phyloP scores from a whole-genome alignment of 352 stramenopile species.

The Pythium plurisporium region DNA sequence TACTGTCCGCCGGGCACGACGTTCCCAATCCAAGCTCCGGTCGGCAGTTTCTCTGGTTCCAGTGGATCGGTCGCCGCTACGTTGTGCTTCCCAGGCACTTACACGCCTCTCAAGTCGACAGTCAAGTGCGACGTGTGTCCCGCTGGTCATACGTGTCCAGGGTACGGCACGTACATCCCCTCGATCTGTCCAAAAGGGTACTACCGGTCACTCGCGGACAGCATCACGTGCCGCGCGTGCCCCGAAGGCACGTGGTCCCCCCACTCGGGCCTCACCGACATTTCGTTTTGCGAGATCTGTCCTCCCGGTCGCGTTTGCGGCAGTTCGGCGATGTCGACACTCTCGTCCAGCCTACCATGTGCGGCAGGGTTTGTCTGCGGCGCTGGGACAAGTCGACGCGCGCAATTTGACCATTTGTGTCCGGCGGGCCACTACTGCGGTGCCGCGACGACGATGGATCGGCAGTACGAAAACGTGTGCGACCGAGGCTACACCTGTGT shows the following conservation, averaged over 20 bases:
- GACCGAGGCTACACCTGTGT: constrained; percentile 86
- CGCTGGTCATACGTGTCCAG: constrained; percentile 90
- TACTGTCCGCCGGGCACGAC: constrained; percentile 92
- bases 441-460: constrained; percentile 67
- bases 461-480: constrained; percentile 89
- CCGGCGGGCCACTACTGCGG: constrained; percentile 90
- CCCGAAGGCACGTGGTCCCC: constrained; percentile 93
- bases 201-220: constrained; percentile 94
- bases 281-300: constrained; percentile 95
- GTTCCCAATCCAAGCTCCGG: constrained; percentile 85
- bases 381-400: constrained; percentile 85
- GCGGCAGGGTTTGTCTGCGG: constrained; percentile 93
- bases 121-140: constrained; percentile 91
- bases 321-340: constrained; percentile 82
- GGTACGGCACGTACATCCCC: constrained; percentile 96
- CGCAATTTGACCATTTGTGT: constrained; percentile 92
- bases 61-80: constrained; percentile 90
- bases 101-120: constrained; percentile 89
- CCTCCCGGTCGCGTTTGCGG: constrained; percentile 92
- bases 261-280: constrained; percentile 89
- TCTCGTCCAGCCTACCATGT: constrained; percentile 84
- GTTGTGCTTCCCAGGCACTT: constrained; percentile 96
- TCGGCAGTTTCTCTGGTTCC: constrained; percentile 89
- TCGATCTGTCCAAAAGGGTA: constrained; percentile 91
- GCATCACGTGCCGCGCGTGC: constrained; percentile 93